Percentiles rank a stretch among this genome's conserved stretches.
Evolutionary conservation across 306 rosid genomes (phyloP).

Genomic region (Rosa persica): DNA sequence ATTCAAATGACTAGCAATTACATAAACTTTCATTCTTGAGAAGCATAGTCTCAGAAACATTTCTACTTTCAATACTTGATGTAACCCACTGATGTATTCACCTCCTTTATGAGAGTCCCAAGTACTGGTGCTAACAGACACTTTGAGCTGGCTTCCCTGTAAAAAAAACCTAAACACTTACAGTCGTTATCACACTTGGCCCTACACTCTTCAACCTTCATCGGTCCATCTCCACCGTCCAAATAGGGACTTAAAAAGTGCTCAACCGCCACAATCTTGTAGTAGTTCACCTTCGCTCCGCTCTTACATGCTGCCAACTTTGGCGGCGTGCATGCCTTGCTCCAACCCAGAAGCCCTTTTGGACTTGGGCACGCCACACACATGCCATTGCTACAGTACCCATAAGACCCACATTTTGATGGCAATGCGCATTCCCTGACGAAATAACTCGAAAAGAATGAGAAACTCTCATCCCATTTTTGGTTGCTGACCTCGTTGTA

Average conservation of each 20-base stretch:
- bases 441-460: constrained; percentile 32
- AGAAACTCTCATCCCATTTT: constrained; percentile 37
- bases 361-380: constrained; percentile 41
- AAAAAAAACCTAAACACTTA: constrained; percentile 30
- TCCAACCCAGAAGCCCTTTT: constrained; percentile 37
- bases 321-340: constrained; percentile 34
- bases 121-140: constrained; percentile 35
- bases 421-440: constrained; percentile 38
- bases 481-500: constrained; percentile 7
- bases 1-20: constrained; percentile 1
- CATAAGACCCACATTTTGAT: constrained; percentile 31
- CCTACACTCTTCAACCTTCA: constrained; percentile 30
- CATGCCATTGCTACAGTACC: constrained; percentile 27
- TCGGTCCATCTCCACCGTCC: constrained; percentile 31
- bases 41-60: not conserved
- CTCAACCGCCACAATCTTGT: constrained; percentile 31
- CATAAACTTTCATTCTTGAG: constrained; percentile 2
- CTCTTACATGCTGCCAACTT: constrained; percentile 19
- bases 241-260: constrained; percentile 29
- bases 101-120: constrained; percentile 32
- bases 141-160: constrained; percentile 24
- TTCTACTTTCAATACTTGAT: constrained; percentile 26
- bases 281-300: constrained; percentile 18
- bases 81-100: constrained; percentile 27
- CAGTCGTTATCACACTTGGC: constrained; percentile 36